These are phyloP conservation scores for Periglandula ipomoeae DNA, from an alignment of 2,329 filamentous ascomycete genomes.

Conservation along the genomic window DNA sequence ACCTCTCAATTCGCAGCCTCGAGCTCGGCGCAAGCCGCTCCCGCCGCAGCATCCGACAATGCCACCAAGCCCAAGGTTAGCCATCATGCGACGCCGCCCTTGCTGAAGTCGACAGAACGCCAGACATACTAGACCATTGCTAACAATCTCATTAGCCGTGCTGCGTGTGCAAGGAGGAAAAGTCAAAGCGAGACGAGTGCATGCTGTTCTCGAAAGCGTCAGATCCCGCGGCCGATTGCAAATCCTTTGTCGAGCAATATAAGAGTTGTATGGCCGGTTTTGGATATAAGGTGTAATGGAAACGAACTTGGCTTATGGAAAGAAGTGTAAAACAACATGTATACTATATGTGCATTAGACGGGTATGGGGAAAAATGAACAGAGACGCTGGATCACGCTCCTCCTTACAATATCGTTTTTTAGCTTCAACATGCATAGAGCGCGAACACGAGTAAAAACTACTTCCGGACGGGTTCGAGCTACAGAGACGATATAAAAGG, in stretches of 20 bases:
- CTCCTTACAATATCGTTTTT: not conserved
- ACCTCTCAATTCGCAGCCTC: not conserved
- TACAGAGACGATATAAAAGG: not conserved
- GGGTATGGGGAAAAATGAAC: conserved; percentile 10
- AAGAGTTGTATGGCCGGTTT: conserved; percentile 86
- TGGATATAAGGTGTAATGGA: conserved; percentile 62
- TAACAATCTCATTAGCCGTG: conserved; percentile 59
- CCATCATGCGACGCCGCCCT: not conserved
- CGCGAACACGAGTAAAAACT: not conserved
- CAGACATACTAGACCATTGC: too few species aligned
- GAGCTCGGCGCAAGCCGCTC: conserved; percentile 13
- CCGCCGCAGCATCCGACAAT: conserved; percentile 22
- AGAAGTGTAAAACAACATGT: conserved; percentile 10
- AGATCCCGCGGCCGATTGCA: conserved; percentile 78
- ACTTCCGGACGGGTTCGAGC: too few species aligned
- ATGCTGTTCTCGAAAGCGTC: conserved; percentile 91
- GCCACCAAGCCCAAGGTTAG: conserved; percentile 35
- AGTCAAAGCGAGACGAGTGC: conserved; percentile 87
- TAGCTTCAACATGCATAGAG: not conserved
- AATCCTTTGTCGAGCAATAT: conserved; percentile 75
- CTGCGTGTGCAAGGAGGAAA: conserved; percentile 96
- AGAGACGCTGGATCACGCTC: conserved; percentile 3
- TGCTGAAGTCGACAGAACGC: too few species aligned
- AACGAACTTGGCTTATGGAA: not conserved
- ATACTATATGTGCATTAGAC: conserved; percentile 15